Base-by-base conservation (phyloP, 129 eudicot genomes). In the Helianthus tuberosus region DNA sequence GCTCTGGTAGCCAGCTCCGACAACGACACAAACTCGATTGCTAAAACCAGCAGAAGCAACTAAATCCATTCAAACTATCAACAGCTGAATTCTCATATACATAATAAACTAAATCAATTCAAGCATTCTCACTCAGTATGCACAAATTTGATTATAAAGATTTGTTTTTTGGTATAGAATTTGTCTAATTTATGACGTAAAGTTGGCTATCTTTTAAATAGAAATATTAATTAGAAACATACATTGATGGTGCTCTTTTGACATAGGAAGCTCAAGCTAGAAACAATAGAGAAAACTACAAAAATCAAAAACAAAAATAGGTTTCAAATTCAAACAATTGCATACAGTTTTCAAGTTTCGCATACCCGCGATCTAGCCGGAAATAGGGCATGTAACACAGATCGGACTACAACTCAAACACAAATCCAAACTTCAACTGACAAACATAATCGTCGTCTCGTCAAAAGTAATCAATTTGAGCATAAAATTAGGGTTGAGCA, bases 251-350 rank as follows among this genome's bases (percentile, higher is more conserved):
- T 86, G 92, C 64, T 84, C 81, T 76, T 82, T 89, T 12, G 95
- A 78, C 72, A 88, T 82, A 48, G 89, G 89, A 74, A 93, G 92
- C 88, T 88, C 98, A 55, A 90, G 86, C 52, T 96, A 12, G 98
- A 89, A 66, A 93, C 96, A 46, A 96, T 96, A 49, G 96, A 93
- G 78, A 90, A 93, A 9, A 93, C 98, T n/a, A n/a, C n/a, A n/a
- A n/a, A n/a, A n/a, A n/a, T n/a, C n/a, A n/a, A n/a, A n/a, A n/a
- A n/a, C n/a, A 73, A 66, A 51, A 35, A 47, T 62, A 47, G 5
- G 14, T 59, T 25, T 35, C 71, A 71, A 44, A 71, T 69, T 25
- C 55, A 8, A 73, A 25, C 3, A 50, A 5, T 39, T 39, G 44
- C 44, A 60, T 15, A 49, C 70, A 6, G 44, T 39, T 10, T 51